These are phyloP conservation scores for Metschnikowia arizonensis DNA, from an alignment of 805 yeast genomes.

Conservation along the genomic window DNA sequence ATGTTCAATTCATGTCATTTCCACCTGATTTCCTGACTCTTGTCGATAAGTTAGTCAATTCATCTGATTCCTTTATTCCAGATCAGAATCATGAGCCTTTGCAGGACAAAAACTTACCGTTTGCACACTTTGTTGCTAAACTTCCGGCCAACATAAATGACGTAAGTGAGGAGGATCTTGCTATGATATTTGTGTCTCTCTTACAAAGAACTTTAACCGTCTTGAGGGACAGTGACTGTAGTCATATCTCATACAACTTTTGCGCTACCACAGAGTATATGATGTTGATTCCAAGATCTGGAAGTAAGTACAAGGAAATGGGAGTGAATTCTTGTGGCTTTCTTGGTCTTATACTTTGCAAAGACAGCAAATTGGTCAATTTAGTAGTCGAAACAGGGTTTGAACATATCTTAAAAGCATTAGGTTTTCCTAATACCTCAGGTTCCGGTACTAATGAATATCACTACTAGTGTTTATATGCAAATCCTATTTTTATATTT, in stretches of 20 bases:
- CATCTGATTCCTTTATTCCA: slow-evolving; percentile 52
- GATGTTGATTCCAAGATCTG: slow-evolving; percentile 77
- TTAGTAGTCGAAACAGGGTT: slow-evolving; percentile 47
- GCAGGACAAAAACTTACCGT: slow-evolving; percentile 57
- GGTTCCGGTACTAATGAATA: slow-evolving; percentile 58
- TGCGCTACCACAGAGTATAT: slow-evolving; percentile 80
- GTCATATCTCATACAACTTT: slow-evolving; percentile 70
- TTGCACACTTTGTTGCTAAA: slow-evolving; percentile 79
- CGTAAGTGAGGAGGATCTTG: slow-evolving; percentile 52
- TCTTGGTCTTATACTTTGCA: slow-evolving; percentile 75
- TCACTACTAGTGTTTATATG: slow-evolving; percentile 43
- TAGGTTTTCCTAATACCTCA: slow-evolving; percentile 64
- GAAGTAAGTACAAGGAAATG: slow-evolving; percentile 47
- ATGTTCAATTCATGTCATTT: slow-evolving; percentile 75
- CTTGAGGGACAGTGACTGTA: slow-evolving; percentile 47
- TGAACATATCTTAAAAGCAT: slow-evolving; percentile 49
- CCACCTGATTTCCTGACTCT: slow-evolving; percentile 58
- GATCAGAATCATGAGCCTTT: slow-evolving; percentile 53
- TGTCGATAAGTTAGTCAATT: slow-evolving; percentile 46
- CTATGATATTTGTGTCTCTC: slow-evolving; percentile 66
- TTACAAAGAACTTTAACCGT: slow-evolving; percentile 69
- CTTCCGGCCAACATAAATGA: slow-evolving; percentile 41
- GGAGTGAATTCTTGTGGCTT: slow-evolving; percentile 81
- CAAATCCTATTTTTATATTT: not conserved
- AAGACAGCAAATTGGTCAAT: slow-evolving; percentile 52